Evolutionary conservation across 352 stramenopile genomes (phyloP).

Genomic region (Pythium sukuiense): DNA sequence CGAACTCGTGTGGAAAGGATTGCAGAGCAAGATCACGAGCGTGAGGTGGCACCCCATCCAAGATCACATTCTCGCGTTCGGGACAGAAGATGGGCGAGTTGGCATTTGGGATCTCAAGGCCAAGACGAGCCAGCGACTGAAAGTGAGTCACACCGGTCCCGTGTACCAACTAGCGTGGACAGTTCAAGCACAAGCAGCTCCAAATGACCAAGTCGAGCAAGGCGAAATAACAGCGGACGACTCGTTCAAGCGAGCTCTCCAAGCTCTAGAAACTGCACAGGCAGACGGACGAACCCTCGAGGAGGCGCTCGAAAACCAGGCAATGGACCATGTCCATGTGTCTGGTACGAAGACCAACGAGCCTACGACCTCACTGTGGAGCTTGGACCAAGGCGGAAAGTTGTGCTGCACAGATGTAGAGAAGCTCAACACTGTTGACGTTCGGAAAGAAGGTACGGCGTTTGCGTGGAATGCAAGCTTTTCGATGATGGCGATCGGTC

Average conservation of each 20-base stretch:
- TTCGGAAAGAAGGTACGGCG: slow-evolving; percentile 17
- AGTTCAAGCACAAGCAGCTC: neutral
- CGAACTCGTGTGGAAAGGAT: slow-evolving; percentile 72
- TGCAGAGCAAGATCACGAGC: slow-evolving; percentile 77
- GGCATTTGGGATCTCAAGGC: slow-evolving; percentile 54
- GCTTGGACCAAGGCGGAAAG: slow-evolving; percentile 29
- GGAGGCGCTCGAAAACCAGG: slow-evolving; percentile 42
- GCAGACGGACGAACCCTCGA: slow-evolving; percentile 46
- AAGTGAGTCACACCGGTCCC: slow-evolving; percentile 38
- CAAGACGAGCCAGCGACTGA: slow-evolving; percentile 58
- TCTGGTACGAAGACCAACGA: neutral
- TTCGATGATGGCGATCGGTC: slow-evolving; percentile 36
- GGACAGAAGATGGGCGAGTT: slow-evolving; percentile 69
- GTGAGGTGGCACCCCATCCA: slow-evolving; percentile 65
- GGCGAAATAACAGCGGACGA: neutral
- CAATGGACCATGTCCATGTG: neutral
- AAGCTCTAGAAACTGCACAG: slow-evolving; percentile 55
- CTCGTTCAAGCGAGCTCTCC: slow-evolving; percentile 34
- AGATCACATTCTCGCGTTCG: slow-evolving; percentile 54
- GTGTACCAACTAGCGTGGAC: slow-evolving; percentile 54
- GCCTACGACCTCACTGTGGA: slow-evolving; percentile 47
- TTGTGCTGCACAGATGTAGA: slow-evolving; percentile 19
- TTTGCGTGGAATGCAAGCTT: slow-evolving; percentile 25
- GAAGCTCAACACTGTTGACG: neutral
- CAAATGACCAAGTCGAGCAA: neutral